Conservation (phyloP, 768 basidiomycete genomes). For the Phlebiopsis flavidoalba region DNA sequence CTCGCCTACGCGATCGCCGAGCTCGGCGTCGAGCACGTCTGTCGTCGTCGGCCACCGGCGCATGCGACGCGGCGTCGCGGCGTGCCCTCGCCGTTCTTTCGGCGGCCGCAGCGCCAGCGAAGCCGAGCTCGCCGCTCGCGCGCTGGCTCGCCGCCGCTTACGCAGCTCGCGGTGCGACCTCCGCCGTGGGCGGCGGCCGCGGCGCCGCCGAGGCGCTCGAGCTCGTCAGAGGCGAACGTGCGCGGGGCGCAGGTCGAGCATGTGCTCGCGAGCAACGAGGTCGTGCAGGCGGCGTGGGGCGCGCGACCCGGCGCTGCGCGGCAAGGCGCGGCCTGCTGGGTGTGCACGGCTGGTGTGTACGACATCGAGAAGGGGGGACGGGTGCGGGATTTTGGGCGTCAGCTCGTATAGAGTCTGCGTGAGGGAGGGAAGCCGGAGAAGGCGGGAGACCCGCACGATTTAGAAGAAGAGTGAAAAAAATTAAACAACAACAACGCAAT, state of each 20-base stretch:
- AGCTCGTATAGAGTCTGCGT: constrained; percentile 16
- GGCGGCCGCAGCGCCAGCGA: background rate
- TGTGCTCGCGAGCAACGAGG: constrained; percentile 15
- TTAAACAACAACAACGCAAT: background rate
- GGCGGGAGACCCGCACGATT: background rate
- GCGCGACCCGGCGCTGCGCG: constrained; percentile 22
- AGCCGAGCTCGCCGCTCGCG: constrained; percentile 35
- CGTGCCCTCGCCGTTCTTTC: constrained; percentile 40
- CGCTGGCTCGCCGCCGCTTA: constrained; percentile 21
- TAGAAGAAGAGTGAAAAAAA: background rate
- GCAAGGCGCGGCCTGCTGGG: constrained; percentile 17
- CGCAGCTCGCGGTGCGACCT: too few species aligned
- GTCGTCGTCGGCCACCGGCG: constrained; percentile 79
- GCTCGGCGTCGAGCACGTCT: constrained; percentile 75
- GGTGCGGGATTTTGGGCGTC: constrained; percentile 51
- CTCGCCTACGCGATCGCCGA: constrained; percentile 11
- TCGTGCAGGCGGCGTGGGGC: constrained; percentile 24
- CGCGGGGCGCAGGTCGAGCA: constrained; percentile 25
- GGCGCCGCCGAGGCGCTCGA: background rate
- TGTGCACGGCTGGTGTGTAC: constrained; percentile 59
- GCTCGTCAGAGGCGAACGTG: constrained; percentile 56
- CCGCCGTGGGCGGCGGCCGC: too few species aligned
- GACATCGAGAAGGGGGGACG: constrained; percentile 54
- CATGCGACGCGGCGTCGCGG: constrained; percentile 71
- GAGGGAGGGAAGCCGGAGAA: background rate